A percentile compares a stretch with the other conserved stretches of the same genome.
These are phyloP conservation scores for Arthroderma sp. DNA, from an alignment of 2,329 filamentous ascomycete species.

Conservation along the genomic window DNA sequence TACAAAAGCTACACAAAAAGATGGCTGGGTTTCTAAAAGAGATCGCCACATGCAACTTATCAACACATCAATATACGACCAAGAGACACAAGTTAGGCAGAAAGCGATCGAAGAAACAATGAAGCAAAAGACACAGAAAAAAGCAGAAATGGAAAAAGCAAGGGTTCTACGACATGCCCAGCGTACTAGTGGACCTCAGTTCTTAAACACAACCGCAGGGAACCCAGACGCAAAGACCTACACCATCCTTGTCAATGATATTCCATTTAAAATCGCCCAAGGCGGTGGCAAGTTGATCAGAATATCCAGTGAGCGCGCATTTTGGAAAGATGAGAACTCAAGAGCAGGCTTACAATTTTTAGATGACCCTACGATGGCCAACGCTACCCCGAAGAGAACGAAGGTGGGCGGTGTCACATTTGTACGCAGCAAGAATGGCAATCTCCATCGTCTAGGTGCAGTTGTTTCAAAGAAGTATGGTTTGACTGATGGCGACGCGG, in stretches of 20 bases:
- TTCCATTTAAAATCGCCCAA: slow-evolving; percentile 59
- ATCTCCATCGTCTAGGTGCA: slow-evolving; percentile 64
- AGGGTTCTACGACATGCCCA: slow-evolving; percentile 30
- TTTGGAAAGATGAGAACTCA: slow-evolving; percentile 4
- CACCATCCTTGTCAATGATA: slow-evolving; percentile 56
- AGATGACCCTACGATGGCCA: slow-evolving; percentile 47
- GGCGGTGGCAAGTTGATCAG: slow-evolving; percentile 74
- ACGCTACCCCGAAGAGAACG: slow-evolving; percentile 60
- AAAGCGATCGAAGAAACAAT: slow-evolving; percentile 61
- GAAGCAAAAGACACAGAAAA: slow-evolving; percentile 37
- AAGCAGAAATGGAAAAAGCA: slow-evolving; percentile 39
- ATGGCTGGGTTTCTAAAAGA: slow-evolving; percentile 56
- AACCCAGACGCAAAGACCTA: slow-evolving; percentile 33
- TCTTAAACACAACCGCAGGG: slow-evolving; percentile 10
- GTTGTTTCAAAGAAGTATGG: slow-evolving; percentile 65
- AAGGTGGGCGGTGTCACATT: slow-evolving; percentile 67
- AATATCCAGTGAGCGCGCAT: slow-evolving; percentile 47
- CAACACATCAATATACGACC: slow-evolving; percentile 64
- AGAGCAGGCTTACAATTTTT: slow-evolving; percentile 34
- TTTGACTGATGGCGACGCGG: neutral
- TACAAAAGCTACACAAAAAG: slow-evolving; percentile 17
- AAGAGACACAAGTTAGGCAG: slow-evolving; percentile 53
- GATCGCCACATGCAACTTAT: slow-evolving; percentile 73
- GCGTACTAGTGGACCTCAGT: slow-evolving; percentile 13
- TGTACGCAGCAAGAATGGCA: slow-evolving; percentile 74